Percentiles rank a stretch among this genome's conserved stretches.
These are phyloP conservation scores for Hevea brasiliensis DNA, from an alignment of 345 rosid genomes.

Conservation along the genomic window DNA sequence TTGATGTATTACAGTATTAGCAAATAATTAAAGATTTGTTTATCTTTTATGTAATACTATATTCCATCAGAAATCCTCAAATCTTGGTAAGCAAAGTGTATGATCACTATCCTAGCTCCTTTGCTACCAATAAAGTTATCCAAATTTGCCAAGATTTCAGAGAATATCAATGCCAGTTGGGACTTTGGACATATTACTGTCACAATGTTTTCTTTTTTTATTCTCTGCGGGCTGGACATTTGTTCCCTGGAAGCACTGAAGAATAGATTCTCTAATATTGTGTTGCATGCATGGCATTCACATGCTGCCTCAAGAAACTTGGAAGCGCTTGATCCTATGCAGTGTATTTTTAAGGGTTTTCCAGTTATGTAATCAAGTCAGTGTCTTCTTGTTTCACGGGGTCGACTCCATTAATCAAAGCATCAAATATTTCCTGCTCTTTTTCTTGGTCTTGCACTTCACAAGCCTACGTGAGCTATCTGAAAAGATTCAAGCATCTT, in stretches of 20 bases:
- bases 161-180: neutral
- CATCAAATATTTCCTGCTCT: neutral
- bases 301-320: constrained; percentile 2
- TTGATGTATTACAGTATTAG: too few species aligned
- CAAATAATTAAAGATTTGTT: too few species aligned
- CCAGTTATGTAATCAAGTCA: neutral
- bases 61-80: too few species aligned
- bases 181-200: neutral
- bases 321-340: neutral
- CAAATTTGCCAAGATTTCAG: constrained; percentile 1
- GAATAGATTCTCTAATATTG: constrained; percentile 12
- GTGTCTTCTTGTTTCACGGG: constrained; percentile 18
- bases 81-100: too few species aligned
- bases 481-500: too few species aligned
- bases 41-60: too few species aligned
- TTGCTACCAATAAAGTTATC: too few species aligned
- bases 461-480: too few species aligned
- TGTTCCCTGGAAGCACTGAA: neutral
- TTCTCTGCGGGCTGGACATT: neutral
- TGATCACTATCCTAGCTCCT: too few species aligned
- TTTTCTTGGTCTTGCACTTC: neutral
- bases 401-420: constrained; percentile 6
- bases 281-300: constrained; percentile 9
- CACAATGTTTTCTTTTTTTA: neutral
- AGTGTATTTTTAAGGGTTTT: neutral